phyloP scores from a whole-genome alignment of 2,329 filamentous ascomycete genomes.

The Aspergillus sp. region DNA sequence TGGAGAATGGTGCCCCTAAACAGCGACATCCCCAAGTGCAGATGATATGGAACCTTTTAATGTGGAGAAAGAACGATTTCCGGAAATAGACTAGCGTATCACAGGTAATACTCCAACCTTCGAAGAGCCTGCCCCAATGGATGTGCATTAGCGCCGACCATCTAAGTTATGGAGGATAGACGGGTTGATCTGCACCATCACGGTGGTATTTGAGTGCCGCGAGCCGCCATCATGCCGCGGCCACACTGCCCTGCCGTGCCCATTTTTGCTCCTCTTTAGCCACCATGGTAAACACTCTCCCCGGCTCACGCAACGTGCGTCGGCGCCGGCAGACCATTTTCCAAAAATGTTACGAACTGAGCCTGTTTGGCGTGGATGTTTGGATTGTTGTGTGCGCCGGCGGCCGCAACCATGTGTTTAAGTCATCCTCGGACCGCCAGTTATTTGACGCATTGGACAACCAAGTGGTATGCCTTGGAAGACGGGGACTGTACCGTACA shows the following conservation, averaged over 20 bases:
- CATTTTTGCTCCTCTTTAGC: background rate
- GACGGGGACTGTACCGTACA: background rate
- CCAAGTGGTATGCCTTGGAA: background rate
- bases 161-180: background rate
- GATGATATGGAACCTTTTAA: no score
- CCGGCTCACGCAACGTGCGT: constrained; percentile 1
- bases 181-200: background rate
- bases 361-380: constrained; percentile 1
- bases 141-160: background rate
- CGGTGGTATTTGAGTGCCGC: background rate
- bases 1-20: background rate
- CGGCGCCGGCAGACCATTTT: constrained; percentile 6
- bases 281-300: background rate
- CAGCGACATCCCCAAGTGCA: background rate
- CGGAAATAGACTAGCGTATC: background rate
- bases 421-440: background rate
- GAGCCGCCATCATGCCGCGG: background rate
- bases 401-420: background rate
- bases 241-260: background rate
- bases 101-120: background rate
- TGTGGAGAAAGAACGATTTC: background rate
- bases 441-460: background rate
- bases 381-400: constrained; percentile 2
- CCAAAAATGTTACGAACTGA: constrained; percentile 1
- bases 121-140: background rate